Conservation (phyloP, 768 basidiomycete species). For the Steccherinum ochraceum region DNA sequence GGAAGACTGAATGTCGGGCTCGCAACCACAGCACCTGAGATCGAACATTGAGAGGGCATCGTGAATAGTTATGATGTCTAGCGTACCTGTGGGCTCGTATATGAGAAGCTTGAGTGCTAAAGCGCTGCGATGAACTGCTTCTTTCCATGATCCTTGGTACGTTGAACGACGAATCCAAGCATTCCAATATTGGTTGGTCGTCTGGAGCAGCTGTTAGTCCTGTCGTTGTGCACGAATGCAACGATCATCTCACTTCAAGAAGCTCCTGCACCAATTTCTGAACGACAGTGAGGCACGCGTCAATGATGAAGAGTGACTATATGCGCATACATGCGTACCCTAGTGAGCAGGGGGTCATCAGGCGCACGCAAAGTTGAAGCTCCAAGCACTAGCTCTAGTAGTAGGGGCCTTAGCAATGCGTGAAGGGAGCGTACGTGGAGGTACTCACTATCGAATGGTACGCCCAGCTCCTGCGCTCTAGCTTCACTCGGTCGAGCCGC, state of each 20-base stretch:
- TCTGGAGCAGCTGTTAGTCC: slow-evolving; percentile 25
- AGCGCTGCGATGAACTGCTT: slow-evolving; percentile 88
- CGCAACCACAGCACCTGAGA: slow-evolving; percentile 79
- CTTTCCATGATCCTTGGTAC: slow-evolving; percentile 93
- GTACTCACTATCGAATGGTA: slow-evolving; percentile 36
- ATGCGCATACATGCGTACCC: slow-evolving; percentile 28
- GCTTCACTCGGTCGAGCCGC: slow-evolving; percentile 29
- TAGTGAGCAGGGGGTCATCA: slow-evolving; percentile 71
- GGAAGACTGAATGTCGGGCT: slow-evolving; percentile 94
- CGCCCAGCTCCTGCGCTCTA: slow-evolving; percentile 37
- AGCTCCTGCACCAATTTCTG: slow-evolving; percentile 54
- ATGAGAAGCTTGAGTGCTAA: slow-evolving; percentile 91
- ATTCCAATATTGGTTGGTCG: slow-evolving; percentile 81
- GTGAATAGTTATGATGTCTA: not conserved
- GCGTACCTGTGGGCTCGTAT: slow-evolving; percentile 77
- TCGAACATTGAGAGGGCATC: slow-evolving; percentile 1
- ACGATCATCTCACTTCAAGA: slow-evolving; percentile 37
- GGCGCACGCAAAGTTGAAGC: slow-evolving; percentile 40
- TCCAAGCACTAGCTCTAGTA: slow-evolving; percentile 35
- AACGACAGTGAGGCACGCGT: no score
- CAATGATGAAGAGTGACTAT: no score
- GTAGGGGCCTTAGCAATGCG: not conserved
- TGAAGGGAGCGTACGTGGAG: no score
- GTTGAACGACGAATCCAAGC: slow-evolving; percentile 85
- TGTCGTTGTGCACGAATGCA: not conserved